Evolutionary conservation across 768 basidiomycete genomes (phyloP).

Genomic region (Mycena chlorophos): DNA sequence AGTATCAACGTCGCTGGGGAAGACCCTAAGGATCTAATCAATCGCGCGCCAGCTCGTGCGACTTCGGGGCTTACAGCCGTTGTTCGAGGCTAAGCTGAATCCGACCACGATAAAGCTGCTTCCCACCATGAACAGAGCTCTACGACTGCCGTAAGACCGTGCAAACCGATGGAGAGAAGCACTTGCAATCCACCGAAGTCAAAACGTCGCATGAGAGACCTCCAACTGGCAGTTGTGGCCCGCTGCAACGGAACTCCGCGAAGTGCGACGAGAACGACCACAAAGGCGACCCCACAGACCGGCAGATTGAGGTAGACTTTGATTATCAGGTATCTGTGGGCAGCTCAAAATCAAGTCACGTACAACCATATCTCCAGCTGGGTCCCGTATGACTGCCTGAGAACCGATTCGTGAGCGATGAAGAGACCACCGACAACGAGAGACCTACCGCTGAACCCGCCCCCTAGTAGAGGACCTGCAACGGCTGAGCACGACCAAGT

Average conservation of each 20-base stretch:
- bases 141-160: constrained; percentile 33
- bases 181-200: constrained; percentile 81
- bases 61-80: constrained; percentile 57
- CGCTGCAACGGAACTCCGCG: constrained; percentile 51
- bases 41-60: constrained; percentile 5
- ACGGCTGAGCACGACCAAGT: constrained; percentile 87
- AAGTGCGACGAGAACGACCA: constrained; percentile 61
- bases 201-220: constrained; percentile 53
- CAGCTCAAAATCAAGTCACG: constrained; percentile 33
- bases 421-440: constrained; percentile 4
- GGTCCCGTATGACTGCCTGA: constrained; percentile 39
- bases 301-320: constrained; percentile 85
- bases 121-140: constrained; percentile 71
- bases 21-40: constrained; percentile 53
- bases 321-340: constrained; percentile 15
- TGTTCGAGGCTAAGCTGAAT: constrained; percentile 70
- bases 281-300: constrained; percentile 59
- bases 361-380: constrained; percentile 87
- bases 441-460: constrained; percentile 71
- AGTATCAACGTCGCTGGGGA: constrained; percentile 60
- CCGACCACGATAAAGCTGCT: constrained; percentile 76
- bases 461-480: constrained; percentile 82
- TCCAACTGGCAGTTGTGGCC: constrained; percentile 56
- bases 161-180: constrained; percentile 8
- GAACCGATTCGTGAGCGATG: constrained; percentile 20